A percentile compares a stretch with the other conserved stretches of the same genome.
Conservation (phyloP, 176 grass and related monocot species). For the Rhynchospora pubera region DNA sequence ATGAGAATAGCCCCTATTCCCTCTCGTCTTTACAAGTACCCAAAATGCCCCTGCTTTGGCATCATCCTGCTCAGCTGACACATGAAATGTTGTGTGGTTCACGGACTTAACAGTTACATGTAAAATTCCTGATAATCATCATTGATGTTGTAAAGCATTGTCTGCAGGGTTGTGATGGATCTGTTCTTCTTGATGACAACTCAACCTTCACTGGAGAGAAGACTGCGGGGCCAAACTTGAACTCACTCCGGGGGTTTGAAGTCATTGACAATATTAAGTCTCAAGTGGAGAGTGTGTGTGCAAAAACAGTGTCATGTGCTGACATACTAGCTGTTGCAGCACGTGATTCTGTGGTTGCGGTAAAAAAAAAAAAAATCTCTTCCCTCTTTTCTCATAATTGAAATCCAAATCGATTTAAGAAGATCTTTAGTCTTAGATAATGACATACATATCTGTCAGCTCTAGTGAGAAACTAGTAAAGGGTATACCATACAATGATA, state of each 20-base stretch:
- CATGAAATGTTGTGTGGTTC: neutral
- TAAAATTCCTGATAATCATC: neutral
- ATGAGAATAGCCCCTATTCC: neutral
- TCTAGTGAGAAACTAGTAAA: neutral
- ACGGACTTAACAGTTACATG: neutral
- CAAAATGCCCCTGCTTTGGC: neutral
- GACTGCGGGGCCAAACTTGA: slow-evolving; percentile 21
- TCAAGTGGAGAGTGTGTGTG: slow-evolving; percentile 47
- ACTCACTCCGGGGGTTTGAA: slow-evolving; percentile 48
- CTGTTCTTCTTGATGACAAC: slow-evolving; percentile 45
- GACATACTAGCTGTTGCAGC: slow-evolving; percentile 67
- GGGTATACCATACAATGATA: no score
- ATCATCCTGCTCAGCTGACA: neutral
- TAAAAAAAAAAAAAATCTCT: slow-evolving; percentile 9
- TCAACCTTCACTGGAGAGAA: slow-evolving; percentile 53
- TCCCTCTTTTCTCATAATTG: neutral
- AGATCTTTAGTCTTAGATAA: neutral
- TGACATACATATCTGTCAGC: no score
- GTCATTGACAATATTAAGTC: slow-evolving; percentile 51
- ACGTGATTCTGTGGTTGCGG: slow-evolving; percentile 54
- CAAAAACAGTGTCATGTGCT: slow-evolving; percentile 65
- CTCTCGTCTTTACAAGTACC: neutral
- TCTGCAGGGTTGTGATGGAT: slow-evolving; percentile 58
- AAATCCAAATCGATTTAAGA: neutral
- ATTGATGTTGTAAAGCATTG: neutral